Evolutionary conservation across 306 rosid genomes (phyloP).

Genomic region (Castanospermum australe): DNA sequence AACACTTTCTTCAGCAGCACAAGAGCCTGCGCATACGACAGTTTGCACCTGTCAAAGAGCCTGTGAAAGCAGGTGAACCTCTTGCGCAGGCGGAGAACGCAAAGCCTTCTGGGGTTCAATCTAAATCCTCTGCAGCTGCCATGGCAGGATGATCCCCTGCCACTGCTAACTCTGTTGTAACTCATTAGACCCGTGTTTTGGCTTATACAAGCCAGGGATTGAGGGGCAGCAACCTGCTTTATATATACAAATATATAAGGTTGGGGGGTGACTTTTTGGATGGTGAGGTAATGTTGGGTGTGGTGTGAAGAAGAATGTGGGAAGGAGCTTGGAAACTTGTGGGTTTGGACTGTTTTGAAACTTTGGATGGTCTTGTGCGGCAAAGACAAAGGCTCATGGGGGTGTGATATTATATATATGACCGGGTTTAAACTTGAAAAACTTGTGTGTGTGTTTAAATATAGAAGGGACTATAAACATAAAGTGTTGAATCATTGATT

Average conservation of each 20-base stretch:
- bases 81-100: slow-evolving; percentile 37
- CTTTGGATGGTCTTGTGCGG: slow-evolving; percentile 38
- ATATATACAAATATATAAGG: slow-evolving; percentile 37
- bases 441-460: slow-evolving; percentile 14
- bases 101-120: slow-evolving; percentile 49
- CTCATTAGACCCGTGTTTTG: slow-evolving; percentile 36
- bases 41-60: slow-evolving; percentile 40
- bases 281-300: slow-evolving; percentile 32
- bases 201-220: background rate
- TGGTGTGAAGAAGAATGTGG: slow-evolving; percentile 31
- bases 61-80: slow-evolving; percentile 46
- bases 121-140: slow-evolving; percentile 56
- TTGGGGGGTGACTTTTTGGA: slow-evolving; percentile 49
- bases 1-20: slow-evolving; percentile 36
- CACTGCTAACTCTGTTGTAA: slow-evolving; percentile 47
- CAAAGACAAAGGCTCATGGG: slow-evolving; percentile 26
- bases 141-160: slow-evolving; percentile 31
- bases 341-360: slow-evolving; percentile 34
- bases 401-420: slow-evolving; percentile 22
- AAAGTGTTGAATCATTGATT: slow-evolving; percentile 37
- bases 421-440: slow-evolving; percentile 24
- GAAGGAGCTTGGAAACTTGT: slow-evolving; percentile 43
- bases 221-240: background rate
- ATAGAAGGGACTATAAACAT: slow-evolving; percentile 7
- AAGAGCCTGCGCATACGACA: slow-evolving; percentile 43